Conservation (phyloP, 2,329 filamentous ascomycete species). For the Pseudogymnoascus sp. region DNA sequence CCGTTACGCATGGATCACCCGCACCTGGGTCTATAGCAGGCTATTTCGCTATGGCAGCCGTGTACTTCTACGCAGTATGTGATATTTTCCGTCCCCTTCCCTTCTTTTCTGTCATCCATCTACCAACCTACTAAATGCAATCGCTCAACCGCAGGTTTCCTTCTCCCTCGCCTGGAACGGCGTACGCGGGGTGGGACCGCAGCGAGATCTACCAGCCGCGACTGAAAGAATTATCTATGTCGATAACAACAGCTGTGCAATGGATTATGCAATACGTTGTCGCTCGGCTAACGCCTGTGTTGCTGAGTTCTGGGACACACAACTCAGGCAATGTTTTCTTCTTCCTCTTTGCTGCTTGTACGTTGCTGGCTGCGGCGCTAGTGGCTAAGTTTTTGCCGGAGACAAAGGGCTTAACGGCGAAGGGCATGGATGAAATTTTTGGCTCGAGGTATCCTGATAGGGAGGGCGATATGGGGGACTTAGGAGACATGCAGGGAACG, state of each 20-base stretch:
- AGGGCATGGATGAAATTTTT: slow-evolving; percentile 58
- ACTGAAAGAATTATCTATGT: slow-evolving; percentile 22
- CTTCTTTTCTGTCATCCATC: background rate
- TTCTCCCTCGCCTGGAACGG: slow-evolving; percentile 27
- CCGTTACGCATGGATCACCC: slow-evolving; percentile 16
- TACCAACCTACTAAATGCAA: background rate
- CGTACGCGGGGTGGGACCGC: slow-evolving; percentile 24
- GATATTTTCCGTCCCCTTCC: background rate
- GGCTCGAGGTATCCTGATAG: slow-evolving; percentile 18
- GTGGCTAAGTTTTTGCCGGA: slow-evolving; percentile 75
- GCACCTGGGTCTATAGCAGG: slow-evolving; percentile 15
- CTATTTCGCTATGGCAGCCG: slow-evolving; percentile 21
- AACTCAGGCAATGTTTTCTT: slow-evolving; percentile 20
- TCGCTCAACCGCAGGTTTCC: slow-evolving; percentile 16
- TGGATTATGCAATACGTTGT: slow-evolving; percentile 20
- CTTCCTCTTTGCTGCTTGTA: slow-evolving; percentile 57
- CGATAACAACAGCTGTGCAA: slow-evolving; percentile 18
- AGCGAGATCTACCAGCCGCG: slow-evolving; percentile 24
- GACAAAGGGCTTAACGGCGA: slow-evolving; percentile 63
- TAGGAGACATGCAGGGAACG: background rate
- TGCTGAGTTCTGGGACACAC: slow-evolving; percentile 14
- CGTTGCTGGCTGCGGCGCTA: slow-evolving; percentile 52
- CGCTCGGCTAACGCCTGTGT: slow-evolving; percentile 18
- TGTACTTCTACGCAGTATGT: slow-evolving; percentile 23
- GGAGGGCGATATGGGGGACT: background rate